These are phyloP conservation scores for Dissoconium aciculare DNA, from an alignment of 2,329 filamentous ascomycete genomes.

Conservation along the genomic window DNA sequence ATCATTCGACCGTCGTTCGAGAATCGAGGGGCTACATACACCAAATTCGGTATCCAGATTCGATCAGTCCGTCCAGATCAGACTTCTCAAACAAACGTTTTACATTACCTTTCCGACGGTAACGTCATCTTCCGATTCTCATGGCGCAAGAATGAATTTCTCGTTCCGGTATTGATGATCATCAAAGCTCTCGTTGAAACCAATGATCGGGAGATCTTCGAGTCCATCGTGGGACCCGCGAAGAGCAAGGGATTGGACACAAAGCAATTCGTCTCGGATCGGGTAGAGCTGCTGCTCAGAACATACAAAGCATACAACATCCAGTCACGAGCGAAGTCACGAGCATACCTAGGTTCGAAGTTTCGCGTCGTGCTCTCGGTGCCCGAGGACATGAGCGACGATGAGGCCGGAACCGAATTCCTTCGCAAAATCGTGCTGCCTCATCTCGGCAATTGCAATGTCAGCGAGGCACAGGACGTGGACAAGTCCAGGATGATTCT, in stretches of 20 bases:
- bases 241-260: constrained; percentile 66
- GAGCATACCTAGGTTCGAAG: constrained; percentile 76
- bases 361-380: constrained; percentile 81
- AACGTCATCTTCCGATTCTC: constrained; percentile 96
- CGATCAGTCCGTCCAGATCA: constrained; percentile 92
- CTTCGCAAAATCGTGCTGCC: constrained; percentile 79
- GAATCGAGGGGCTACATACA: constrained; percentile 75
- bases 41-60: constrained; percentile 77
- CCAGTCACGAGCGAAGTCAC: constrained; percentile 66
- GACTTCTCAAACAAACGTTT: constrained; percentile 90
- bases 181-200: constrained; percentile 90
- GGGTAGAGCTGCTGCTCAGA: constrained; percentile 77
- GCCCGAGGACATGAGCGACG: constrained; percentile 67
- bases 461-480: constrained; percentile 66
- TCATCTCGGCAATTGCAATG: constrained; percentile 73
- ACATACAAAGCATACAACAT: constrained; percentile 86
- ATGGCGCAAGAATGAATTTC: constrained; percentile 92
- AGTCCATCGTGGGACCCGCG: constrained; percentile 69
- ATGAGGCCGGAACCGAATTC: constrained; percentile 84
- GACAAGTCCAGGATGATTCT: constrained; percentile 91
- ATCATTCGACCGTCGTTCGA: constrained; percentile 83
- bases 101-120: constrained; percentile 90
- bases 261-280: constrained; percentile 80
- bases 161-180: constrained; percentile 94
- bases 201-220: constrained; percentile 90